Evolutionary conservation across 2,329 filamentous ascomycete genomes (phyloP).

Genomic region (Diaporthe helianthi): DNA sequence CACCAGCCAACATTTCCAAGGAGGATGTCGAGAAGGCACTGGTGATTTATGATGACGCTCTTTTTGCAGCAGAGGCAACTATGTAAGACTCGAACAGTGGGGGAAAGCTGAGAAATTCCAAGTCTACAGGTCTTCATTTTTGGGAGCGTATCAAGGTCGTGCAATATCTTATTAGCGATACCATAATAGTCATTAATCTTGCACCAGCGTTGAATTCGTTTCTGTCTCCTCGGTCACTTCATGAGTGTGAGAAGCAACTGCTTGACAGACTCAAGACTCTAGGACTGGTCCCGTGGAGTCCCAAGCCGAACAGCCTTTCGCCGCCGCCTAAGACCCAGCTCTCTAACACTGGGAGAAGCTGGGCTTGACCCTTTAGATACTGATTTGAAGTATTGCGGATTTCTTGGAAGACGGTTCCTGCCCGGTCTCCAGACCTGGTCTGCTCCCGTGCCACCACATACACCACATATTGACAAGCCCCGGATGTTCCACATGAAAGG

Average conservation of each 20-base stretch:
- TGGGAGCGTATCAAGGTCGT: neutral
- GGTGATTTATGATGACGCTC: conserved; percentile 32
- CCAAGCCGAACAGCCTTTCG: neutral
- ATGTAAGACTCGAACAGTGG: neutral
- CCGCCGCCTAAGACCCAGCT: neutral
- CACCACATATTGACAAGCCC: too few species aligned
- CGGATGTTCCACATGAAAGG: too few species aligned
- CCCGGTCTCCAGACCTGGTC: neutral
- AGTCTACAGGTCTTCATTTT: too few species aligned
- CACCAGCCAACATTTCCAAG: conserved; percentile 25
- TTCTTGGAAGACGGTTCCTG: neutral
- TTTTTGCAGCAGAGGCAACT: conserved; percentile 18
- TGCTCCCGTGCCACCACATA: neutral
- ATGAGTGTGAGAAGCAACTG: neutral
- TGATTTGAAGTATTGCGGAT: neutral
- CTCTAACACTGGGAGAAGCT: neutral
- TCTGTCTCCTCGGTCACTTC: neutral
- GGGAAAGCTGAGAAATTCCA: too few species aligned
- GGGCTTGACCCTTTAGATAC: neutral
- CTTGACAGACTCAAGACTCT: neutral
- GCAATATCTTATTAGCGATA: neutral
- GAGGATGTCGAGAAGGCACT: conserved; percentile 31
- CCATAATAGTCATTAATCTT: neutral
- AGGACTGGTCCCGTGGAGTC: neutral
- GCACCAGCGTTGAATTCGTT: neutral